Conservation (phyloP, 345 rosid species). For the Heritiera littoralis region DNA sequence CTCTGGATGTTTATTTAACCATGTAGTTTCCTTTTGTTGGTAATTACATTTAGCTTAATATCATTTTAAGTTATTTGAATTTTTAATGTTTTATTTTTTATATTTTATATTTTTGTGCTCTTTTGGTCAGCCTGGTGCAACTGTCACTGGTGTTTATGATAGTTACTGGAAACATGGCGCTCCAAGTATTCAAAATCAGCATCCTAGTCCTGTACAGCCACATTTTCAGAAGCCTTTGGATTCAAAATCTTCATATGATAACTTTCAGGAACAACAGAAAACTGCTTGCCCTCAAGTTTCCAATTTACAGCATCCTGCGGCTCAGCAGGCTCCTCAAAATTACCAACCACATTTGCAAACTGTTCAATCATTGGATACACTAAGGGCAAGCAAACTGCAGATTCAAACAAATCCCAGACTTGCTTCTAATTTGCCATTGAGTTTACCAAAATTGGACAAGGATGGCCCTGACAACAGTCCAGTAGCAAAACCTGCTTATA, state of each 20-base stretch:
- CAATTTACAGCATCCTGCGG: constrained; percentile 53
- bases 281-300: constrained; percentile 55
- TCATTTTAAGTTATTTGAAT: not conserved
- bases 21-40: not conserved
- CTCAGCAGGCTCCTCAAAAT: constrained; percentile 56
- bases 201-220: constrained; percentile 57
- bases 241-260: constrained; percentile 57
- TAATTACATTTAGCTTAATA: not conserved
- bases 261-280: constrained; percentile 72
- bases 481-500: constrained; percentile 75
- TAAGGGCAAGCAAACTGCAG: constrained; percentile 81
- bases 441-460: constrained; percentile 68
- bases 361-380: constrained; percentile 52
- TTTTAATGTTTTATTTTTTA: constrained; percentile 8
- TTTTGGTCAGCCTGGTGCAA: constrained; percentile 58
- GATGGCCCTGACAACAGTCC: constrained; percentile 45
- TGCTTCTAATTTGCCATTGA: constrained; percentile 83
- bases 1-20: not conserved
- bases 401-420: constrained; percentile 98
- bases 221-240: constrained; percentile 63
- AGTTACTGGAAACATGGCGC: constrained; percentile 67
- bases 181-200: constrained; percentile 60
- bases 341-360: constrained; percentile 57
- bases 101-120: constrained; percentile 23
- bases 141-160: constrained; percentile 63